Base-by-base conservation (phyloP, 805 yeast genomes). In the Lachancea sp. region DNA sequence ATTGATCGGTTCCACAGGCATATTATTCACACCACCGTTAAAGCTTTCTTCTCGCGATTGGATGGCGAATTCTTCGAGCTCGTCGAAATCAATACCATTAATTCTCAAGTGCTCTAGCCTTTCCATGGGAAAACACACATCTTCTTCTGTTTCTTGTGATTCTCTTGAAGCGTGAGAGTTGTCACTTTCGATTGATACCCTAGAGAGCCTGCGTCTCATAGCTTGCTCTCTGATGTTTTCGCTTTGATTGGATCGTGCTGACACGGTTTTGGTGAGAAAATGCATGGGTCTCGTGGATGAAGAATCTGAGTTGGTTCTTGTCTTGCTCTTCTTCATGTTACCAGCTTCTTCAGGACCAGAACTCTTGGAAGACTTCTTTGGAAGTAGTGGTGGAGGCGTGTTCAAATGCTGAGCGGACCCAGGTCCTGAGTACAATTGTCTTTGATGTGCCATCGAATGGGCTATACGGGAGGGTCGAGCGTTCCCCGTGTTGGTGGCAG, bases 121-220 rank as follows among this genome's bases (percentile, higher is more conserved):
- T 41, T 79, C 69, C 87, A 88, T 83, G 2, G 98, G 98, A 66
- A 90, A 90, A 71, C 98, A 91, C 37, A 91, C 99, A 74, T 91
- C 98, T 60, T 88, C 96, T 58, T 91, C 98, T 0, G 96, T 88
- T 59, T 89, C 96, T 55, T 86, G 95, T 3, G 90, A 81, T 16
- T 81, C 79, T 52, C 88, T 72, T 9, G 91, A 82, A 1, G 81
- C 85, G 54, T 79, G 85, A 1, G 90, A 83, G 54, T 77, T 83
- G 52, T 84, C 91, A 49, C 80, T 75, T 55, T 82, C 88, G 12
- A 62, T 46, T 2, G 69, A 64, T 8, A 63, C 59, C 40, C 68
- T 57, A 2, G 64, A 56, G 45, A 60, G 32, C 37, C 63, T 56
- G 34, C 67, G 63, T 29, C 65, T 63, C 48, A 63, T 57, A n/a